A percentile compares a stretch with the other conserved stretches of the same genome.
These are phyloP conservation scores for Leccinum subfulvum DNA, from an alignment of 1,284 basidiomycete species.

Conservation along the genomic window DNA sequence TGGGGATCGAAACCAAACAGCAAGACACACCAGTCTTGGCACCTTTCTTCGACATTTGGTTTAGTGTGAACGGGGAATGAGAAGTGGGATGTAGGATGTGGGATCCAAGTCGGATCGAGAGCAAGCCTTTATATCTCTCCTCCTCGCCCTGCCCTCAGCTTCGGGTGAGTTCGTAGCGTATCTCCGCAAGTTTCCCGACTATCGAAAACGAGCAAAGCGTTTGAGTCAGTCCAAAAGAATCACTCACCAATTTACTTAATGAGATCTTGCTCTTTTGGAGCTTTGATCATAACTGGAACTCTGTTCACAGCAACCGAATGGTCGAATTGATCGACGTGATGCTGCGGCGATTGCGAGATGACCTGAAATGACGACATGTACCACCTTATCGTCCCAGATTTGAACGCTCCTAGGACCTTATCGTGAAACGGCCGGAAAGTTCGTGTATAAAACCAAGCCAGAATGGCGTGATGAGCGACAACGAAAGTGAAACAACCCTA, in stretches of 20 bases:
- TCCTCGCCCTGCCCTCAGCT: slow-evolving; percentile 30
- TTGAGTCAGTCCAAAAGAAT: background rate
- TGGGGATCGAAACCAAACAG: background rate
- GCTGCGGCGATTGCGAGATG: slow-evolving; percentile 16
- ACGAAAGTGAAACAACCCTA: slow-evolving; percentile 5
- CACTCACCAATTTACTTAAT: slow-evolving; percentile 1
- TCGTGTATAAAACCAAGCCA: background rate
- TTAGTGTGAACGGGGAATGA: slow-evolving; percentile 4
- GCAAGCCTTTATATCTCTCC: slow-evolving; percentile 24
- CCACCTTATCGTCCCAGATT: slow-evolving; percentile 27
- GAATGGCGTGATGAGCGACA: background rate
- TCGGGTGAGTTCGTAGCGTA: slow-evolving; percentile 19
- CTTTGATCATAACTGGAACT: background rate
- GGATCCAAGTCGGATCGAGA: background rate
- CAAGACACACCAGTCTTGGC: slow-evolving; percentile 26
- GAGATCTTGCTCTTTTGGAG: slow-evolving; percentile 16
- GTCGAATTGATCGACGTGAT: slow-evolving; percentile 13
- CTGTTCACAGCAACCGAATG: slow-evolving; percentile 5
- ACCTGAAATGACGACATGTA: background rate
- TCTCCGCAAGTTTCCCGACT: slow-evolving; percentile 13
- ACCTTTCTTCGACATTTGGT: slow-evolving; percentile 27
- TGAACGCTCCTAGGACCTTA: slow-evolving; percentile 19
- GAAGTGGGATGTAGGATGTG: slow-evolving; percentile 3
- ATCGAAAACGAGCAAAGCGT: slow-evolving; percentile 6
- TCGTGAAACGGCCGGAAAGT: slow-evolving; percentile 9